These are phyloP conservation scores for Metarhizium sp. DNA, from an alignment of 2,329 filamentous ascomycete species.

Conservation along the genomic window DNA sequence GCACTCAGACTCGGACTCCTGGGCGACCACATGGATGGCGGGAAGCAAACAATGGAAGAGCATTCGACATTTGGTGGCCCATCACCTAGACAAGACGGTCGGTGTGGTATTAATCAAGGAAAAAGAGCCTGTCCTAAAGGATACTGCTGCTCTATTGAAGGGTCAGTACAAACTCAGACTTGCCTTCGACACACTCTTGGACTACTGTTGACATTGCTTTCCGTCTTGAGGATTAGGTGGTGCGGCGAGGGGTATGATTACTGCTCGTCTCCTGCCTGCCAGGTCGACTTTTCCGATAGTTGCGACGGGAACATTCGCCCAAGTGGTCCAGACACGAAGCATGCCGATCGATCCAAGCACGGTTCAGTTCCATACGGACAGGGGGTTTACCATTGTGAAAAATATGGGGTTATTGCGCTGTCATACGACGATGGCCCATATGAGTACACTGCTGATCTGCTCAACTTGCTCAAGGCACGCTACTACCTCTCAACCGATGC, in stretches of 20 bases:
- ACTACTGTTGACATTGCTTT: not conserved
- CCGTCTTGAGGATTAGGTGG: slow-evolving; percentile 29
- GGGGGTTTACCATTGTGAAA: slow-evolving; percentile 31
- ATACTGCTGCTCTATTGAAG: slow-evolving; percentile 33
- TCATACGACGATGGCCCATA: slow-evolving; percentile 39
- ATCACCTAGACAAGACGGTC: not conserved
- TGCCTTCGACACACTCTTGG: not conserved
- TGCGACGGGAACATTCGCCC: slow-evolving; percentile 51
- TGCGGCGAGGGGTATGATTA: slow-evolving; percentile 45
- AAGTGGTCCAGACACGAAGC: slow-evolving; percentile 42
- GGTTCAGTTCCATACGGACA: slow-evolving; percentile 48
- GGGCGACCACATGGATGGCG: not conserved
- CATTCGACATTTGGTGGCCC: not conserved
- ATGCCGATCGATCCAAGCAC: slow-evolving; percentile 39
- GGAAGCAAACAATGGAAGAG: not conserved
- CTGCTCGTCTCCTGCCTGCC: slow-evolving; percentile 53
- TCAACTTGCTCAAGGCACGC: slow-evolving; percentile 24
- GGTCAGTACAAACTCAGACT: slow-evolving; percentile 18
- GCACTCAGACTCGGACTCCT: not conserved
- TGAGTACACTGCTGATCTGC: slow-evolving; percentile 29
- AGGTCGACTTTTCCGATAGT: slow-evolving; percentile 48
- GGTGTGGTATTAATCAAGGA: not conserved
- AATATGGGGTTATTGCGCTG: slow-evolving; percentile 29
- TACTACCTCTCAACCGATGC: not conserved
- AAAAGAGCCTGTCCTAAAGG: slow-evolving; percentile 18